Conservation (phyloP, 257 asterid genomes). For the Fraxinus cuspidata region DNA sequence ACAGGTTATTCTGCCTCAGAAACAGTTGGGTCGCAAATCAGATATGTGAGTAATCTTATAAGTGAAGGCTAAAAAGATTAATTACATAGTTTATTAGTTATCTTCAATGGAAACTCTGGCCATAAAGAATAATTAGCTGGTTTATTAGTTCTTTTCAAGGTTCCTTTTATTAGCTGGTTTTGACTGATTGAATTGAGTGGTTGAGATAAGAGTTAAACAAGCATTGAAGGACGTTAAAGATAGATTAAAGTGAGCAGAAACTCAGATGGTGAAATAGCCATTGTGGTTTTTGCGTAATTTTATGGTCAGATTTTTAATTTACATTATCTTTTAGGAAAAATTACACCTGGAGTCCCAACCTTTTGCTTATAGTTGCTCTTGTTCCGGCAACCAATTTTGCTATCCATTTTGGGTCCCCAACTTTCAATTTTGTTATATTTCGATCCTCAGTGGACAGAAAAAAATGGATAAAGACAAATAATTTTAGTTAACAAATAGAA, state of each 20-base stretch:
- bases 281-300: neutral
- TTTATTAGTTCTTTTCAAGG: constrained; percentile 7
- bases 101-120: neutral
- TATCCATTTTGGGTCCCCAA: neutral
- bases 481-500: neutral
- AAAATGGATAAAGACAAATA: neutral
- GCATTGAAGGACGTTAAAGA: neutral
- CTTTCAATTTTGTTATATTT: neutral
- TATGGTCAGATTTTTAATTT: neutral
- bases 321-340: neutral
- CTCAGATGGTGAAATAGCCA: neutral
- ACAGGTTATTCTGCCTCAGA: constrained; percentile 94
- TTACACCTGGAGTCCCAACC: neutral
- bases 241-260: neutral
- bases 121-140: neutral
- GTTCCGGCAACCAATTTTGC: neutral
- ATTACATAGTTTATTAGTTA: neutral
- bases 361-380: neutral
- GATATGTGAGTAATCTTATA: constrained; percentile 61
- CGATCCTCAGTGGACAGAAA: neutral
- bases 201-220: neutral
- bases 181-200: neutral
- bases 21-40: constrained; percentile 90
- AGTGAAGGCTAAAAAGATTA: neutral
- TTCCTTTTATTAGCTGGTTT: neutral